Evolutionary conservation across 2,329 filamentous ascomycete genomes (phyloP).

Genomic region (Fusarium sp.): DNA sequence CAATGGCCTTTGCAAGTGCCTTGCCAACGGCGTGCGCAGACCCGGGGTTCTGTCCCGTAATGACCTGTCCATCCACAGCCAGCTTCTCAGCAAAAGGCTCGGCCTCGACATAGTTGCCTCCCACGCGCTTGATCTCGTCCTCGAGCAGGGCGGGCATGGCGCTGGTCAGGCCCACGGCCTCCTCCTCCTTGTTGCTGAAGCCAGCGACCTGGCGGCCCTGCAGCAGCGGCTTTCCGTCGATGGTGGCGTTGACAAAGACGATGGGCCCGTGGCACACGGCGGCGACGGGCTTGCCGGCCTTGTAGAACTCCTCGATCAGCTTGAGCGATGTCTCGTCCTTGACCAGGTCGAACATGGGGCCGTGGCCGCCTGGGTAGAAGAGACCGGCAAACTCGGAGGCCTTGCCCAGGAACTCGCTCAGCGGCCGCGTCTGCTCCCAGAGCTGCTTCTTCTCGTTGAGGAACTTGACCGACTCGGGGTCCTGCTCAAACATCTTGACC

Average conservation of each 20-base stretch:
- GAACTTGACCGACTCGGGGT: slow-evolving; percentile 69
- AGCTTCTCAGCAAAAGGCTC: slow-evolving; percentile 67
- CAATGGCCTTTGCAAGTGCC: slow-evolving; percentile 65
- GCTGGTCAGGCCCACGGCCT: slow-evolving; percentile 62
- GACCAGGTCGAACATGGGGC: slow-evolving; percentile 78
- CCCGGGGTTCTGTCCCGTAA: slow-evolving; percentile 73
- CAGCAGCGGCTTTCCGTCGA: slow-evolving; percentile 69
- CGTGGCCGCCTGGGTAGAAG: slow-evolving; percentile 72
- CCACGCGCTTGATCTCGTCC: slow-evolving; percentile 66
- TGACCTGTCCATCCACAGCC: slow-evolving; percentile 66
- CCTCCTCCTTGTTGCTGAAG: slow-evolving; percentile 73
- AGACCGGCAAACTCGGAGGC: slow-evolving; percentile 75
- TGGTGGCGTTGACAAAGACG: slow-evolving; percentile 72
- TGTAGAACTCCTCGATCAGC: slow-evolving; percentile 75
- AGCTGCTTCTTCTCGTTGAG: slow-evolving; percentile 68
- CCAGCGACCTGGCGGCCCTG: slow-evolving; percentile 72
- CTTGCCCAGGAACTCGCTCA: slow-evolving; percentile 70
- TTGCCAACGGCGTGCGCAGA: slow-evolving; percentile 67
- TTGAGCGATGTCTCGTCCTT: slow-evolving; percentile 69
- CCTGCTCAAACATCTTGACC: slow-evolving; percentile 68
- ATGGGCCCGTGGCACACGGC: slow-evolving; percentile 81
- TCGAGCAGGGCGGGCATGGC: slow-evolving; percentile 75
- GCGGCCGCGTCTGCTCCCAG: slow-evolving; percentile 75
- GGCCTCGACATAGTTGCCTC: slow-evolving; percentile 72
- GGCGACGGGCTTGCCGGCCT: slow-evolving; percentile 73